Percentiles rank a stretch among this genome's conserved stretches.
These are phyloP conservation scores for Suillus weaverae DNA, from an alignment of 768 basidiomycete genomes.

Conservation along the genomic window DNA sequence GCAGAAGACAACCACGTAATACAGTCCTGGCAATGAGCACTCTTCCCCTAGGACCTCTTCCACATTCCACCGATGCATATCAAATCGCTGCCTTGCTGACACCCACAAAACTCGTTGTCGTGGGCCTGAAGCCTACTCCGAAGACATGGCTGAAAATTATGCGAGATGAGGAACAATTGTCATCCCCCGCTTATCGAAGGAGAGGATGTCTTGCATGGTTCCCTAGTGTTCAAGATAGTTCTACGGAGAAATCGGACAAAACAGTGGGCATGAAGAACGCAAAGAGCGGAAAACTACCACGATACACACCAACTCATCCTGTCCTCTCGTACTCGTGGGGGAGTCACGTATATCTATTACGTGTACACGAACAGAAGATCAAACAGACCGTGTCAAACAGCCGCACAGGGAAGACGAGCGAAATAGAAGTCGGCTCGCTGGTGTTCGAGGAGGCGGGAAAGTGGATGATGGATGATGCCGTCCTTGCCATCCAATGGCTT, in stretches of 20 bases:
- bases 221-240: constrained; percentile 50
- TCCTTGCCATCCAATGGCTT: constrained; percentile 84
- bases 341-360: constrained; percentile 58
- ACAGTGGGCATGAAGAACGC: constrained; percentile 4
- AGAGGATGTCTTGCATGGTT: constrained; percentile 81
- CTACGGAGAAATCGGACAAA: constrained; percentile 7
- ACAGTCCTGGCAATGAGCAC: constrained; percentile 79
- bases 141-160: constrained; percentile 87
- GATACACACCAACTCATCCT: constrained; percentile 45
- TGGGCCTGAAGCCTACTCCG: constrained; percentile 88
- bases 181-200: constrained; percentile 46
- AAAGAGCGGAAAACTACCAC: constrained; percentile 24
- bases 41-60: constrained; percentile 72
- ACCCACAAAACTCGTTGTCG: constrained; percentile 86
- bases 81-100: constrained; percentile 86
- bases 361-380: constrained; percentile 59
- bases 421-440: constrained; percentile 64
- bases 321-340: constrained; percentile 88
- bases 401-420: constrained; percentile 59
- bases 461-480: constrained; percentile 61
- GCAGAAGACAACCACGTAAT: constrained; percentile 54
- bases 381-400: constrained; percentile 50
- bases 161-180: constrained; percentile 49
- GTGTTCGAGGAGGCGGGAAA: constrained; percentile 58
- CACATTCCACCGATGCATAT: constrained; percentile 78